Percentiles rank a stretch among this genome's conserved stretches.
These are phyloP conservation scores for Acacia acuminata DNA, from an alignment of 306 rosid species.

Conservation along the genomic window DNA sequence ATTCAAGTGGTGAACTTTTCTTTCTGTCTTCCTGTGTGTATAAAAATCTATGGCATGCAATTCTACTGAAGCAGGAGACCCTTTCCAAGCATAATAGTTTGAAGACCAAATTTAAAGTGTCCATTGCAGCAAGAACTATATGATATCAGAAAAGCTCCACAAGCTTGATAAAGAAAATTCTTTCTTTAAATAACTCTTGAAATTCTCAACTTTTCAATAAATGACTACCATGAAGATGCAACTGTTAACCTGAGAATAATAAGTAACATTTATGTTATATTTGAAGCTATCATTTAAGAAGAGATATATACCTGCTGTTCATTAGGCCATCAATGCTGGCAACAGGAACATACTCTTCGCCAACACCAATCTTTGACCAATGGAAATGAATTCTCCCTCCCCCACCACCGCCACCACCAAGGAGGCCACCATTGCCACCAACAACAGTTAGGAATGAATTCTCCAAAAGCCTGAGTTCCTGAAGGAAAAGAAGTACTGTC, in stretches of 20 bases:
- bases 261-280: background rate
- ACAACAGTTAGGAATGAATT: conserved; percentile 75
- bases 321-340: conserved; percentile 80
- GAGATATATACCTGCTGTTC: conserved; percentile 61
- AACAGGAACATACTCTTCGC: conserved; percentile 82
- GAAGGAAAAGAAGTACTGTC: conserved; percentile 96
- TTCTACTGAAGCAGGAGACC: background rate
- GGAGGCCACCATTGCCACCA: conserved; percentile 90
- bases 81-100: background rate
- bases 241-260: conserved; percentile 20
- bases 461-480: conserved; percentile 71
- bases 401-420: conserved; percentile 98
- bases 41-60: background rate
- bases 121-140: background rate
- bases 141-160: background rate
- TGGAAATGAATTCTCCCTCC: conserved; percentile 99
- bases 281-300: conserved; percentile 1
- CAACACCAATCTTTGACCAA: conserved; percentile 81
- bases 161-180: background rate
- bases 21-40: background rate
- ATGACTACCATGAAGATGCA: background rate
- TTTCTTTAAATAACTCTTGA: background rate
- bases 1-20: background rate
- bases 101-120: background rate
- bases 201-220: background rate